phyloP scores from a whole-genome alignment of 2,329 filamentous ascomycete species.

The Paradendryphiella salina region DNA sequence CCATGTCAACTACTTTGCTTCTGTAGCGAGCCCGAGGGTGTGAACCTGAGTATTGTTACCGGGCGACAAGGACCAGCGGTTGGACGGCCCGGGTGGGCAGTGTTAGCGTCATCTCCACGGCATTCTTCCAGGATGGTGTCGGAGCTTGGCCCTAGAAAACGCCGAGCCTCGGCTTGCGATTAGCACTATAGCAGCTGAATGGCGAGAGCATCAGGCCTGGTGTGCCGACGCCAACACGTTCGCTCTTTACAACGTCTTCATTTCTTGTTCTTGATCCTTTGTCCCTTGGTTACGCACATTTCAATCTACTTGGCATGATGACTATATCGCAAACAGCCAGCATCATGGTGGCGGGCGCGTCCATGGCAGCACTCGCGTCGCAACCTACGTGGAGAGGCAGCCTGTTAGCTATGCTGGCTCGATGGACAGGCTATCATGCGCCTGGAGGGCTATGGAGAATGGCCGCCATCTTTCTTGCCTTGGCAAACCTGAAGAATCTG shows the following conservation, averaged over 20 bases:
- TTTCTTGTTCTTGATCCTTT: background rate
- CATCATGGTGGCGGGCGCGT: conserved; percentile 27
- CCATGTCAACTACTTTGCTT: too few species aligned
- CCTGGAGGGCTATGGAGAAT: conserved; percentile 45
- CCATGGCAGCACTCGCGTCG: conserved; percentile 29
- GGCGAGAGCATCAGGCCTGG: background rate
- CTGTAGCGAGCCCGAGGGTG: too few species aligned
- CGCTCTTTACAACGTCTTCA: background rate
- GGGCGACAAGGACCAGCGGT: too few species aligned
- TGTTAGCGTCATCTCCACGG: too few species aligned
- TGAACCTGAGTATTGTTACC: too few species aligned
- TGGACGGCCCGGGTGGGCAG: too few species aligned
- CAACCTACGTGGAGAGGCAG: conserved; percentile 26
- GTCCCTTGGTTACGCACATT: too few species aligned
- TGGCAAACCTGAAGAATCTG: conserved; percentile 71
- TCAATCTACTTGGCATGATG: conserved; percentile 10
- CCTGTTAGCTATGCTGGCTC: conserved; percentile 17
- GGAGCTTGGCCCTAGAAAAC: background rate
- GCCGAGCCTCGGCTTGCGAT: conserved; percentile 10
- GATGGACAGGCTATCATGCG: conserved; percentile 35
- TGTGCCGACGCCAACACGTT: background rate
- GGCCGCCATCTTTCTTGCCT: conserved; percentile 38
- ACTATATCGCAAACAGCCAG: conserved; percentile 26
- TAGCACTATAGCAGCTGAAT: background rate
- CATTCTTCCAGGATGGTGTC: background rate